A percentile compares a stretch with the other conserved stretches of the same genome.
Evolutionary conservation across 2,329 filamentous ascomycete genomes (phyloP).

Genomic region (Fusarium beomiforme): DNA sequence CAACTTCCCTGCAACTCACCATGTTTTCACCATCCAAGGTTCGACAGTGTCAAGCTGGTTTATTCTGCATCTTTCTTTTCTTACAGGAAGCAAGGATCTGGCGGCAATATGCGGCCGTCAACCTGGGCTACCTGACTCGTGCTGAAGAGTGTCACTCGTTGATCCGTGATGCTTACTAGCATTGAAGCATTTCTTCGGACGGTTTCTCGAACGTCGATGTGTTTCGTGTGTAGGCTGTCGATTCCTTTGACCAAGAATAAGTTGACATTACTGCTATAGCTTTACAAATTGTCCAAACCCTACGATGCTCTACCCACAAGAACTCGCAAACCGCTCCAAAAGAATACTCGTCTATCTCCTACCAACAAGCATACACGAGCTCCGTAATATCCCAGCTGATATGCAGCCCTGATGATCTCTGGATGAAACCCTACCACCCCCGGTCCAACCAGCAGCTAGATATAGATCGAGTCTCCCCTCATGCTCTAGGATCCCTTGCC

Average conservation of each 20-base stretch:
- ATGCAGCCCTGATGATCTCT: neutral
- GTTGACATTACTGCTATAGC: neutral
- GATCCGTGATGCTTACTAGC: neutral
- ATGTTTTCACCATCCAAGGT: neutral
- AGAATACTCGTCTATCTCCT: neutral
- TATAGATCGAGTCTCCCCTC: constrained; percentile 1
- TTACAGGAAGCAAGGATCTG: neutral
- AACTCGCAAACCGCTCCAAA: neutral
- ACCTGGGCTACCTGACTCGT: constrained; percentile 15
- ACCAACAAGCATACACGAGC: neutral
- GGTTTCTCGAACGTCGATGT: neutral
- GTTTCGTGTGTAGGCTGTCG: neutral
- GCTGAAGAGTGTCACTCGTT: neutral
- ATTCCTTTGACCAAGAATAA: neutral
- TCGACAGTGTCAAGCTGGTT: neutral
- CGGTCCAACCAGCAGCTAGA: constrained; percentile 1
- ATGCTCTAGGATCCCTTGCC: constrained; percentile 8
- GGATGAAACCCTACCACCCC: neutral
- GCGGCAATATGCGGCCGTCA: constrained; percentile 6
- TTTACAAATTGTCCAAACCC: neutral
- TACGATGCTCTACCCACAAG: neutral
- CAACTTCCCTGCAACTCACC: neutral
- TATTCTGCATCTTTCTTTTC: neutral
- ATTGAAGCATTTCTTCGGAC: neutral
- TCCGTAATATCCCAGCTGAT: neutral